Percentiles rank a stretch among this genome's conserved stretches.
These are phyloP conservation scores for Metroxylon sagu DNA, from an alignment of 176 grass and related monocot genomes.

Conservation along the genomic window DNA sequence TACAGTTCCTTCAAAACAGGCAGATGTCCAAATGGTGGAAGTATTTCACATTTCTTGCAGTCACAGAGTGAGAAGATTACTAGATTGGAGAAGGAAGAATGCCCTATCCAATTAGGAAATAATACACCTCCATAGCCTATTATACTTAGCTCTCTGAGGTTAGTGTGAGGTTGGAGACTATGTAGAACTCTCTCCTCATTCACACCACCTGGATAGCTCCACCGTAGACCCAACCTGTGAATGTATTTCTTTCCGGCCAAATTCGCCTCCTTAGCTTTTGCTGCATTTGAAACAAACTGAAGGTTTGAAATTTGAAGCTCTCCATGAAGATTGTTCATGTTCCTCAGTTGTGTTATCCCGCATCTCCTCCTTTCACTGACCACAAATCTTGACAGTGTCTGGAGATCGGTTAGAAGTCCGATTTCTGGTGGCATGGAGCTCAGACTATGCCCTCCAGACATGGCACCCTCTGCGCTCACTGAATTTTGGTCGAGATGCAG, in stretches of 20 bases:
- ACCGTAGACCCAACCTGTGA: conserved; percentile 15
- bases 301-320: conserved; percentile 10
- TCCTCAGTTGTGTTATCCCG: conserved; percentile 18
- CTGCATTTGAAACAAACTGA: conserved; percentile 1
- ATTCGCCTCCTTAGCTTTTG: conserved; percentile 18
- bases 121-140: conserved; percentile 14
- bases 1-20: conserved; percentile 19
- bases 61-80: conserved; percentile 14
- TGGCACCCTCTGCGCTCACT: neutral
- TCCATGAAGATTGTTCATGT: conserved; percentile 14
- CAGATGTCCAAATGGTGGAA: conserved; percentile 16
- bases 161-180: conserved; percentile 12
- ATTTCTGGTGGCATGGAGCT: conserved; percentile 24
- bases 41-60: conserved; percentile 20
- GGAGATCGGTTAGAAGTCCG: conserved; percentile 19
- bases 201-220: conserved; percentile 3
- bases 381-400: conserved; percentile 33
- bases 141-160: conserved; percentile 22
- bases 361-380: conserved; percentile 4
- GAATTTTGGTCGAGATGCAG: conserved; percentile 26
- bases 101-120: conserved; percentile 27
- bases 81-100: conserved; percentile 8
- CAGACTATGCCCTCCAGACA: conserved; percentile 6
- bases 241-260: conserved; percentile 27
- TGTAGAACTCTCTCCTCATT: conserved; percentile 9